Base-by-base conservation (phyloP, 345 rosid species). In the Gossypium bickii region DNA sequence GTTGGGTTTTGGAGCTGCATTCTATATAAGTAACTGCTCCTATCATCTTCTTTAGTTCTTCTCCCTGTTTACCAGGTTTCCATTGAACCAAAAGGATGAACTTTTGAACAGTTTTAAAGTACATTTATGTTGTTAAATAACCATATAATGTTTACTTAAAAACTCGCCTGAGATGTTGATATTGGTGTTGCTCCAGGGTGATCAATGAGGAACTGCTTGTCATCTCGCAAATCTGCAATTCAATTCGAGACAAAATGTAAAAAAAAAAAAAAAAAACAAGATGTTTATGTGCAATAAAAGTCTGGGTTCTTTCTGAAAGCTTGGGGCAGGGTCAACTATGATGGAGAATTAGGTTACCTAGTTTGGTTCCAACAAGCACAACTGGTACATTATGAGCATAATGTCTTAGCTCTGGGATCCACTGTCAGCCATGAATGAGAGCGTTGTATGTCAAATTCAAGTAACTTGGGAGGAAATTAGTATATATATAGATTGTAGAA, bases 1-100 rank as follows among this genome's bases (percentile, higher is more conserved):
- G 89, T 72, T 89, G 97, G 74, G 97, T 91, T 83, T 89, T 91
- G 78, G 97, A 87, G 72, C 97, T 89, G 84, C 97, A 91, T 52
- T 91, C 97, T 4, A 88, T 70, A 79, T 91, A 91, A n/a, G 80
- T 78, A n/a, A 83, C 83, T 0, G 92, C 97, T 43, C 92, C 92
- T 53, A 89, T 86, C 90, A 87, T 76, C 73, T 88, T 91, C 88
- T 79, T 87, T 78, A 91, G 61, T 62, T 91, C 94, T 78, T 91
- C 92, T 55, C 97, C 97, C 92, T 89, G 83, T 41, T 22, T 47
- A 27, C 49, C 8, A 73, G 9, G 47, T 25, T 45, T 22, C 2
- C n/a, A 18, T 63, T 41, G 62, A 79, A 59, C 18, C 61, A 24
- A 17, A 34, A 29, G 71, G 71, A 82, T 58, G 5, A 68, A 29